Percentiles rank a stretch among this genome's conserved stretches.
These are phyloP conservation scores for Trypanosoma grayi DNA, from an alignment of 208 protist species.

Conservation along the genomic window DNA sequence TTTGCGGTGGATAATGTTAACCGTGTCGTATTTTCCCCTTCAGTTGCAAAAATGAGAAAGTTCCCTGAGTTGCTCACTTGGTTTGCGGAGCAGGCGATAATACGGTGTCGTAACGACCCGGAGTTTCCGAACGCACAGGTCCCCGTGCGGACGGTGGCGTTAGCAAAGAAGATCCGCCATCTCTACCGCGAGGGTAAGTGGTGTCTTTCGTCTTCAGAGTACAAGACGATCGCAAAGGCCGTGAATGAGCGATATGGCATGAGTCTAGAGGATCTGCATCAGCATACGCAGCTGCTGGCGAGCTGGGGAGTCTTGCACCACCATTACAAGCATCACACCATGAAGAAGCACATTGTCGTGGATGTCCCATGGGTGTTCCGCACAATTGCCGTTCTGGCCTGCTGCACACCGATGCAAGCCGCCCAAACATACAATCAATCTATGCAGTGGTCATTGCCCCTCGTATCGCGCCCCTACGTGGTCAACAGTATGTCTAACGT, in stretches of 20 bases:
- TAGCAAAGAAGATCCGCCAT: conserved; percentile 30
- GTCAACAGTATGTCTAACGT: conserved; percentile 11
- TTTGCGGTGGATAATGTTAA: conserved; percentile 72
- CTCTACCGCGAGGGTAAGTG: conserved; percentile 43
- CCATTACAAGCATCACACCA: conserved; percentile 46
- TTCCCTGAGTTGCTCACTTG: conserved; percentile 67
- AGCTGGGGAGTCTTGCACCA: conserved; percentile 66
- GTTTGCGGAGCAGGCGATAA: conserved; percentile 60
- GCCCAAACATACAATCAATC: background rate
- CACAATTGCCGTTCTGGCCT: conserved; percentile 25
- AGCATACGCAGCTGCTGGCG: conserved; percentile 68
- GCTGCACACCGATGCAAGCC: conserved; percentile 1
- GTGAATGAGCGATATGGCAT: conserved; percentile 44
- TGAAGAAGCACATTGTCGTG: conserved; percentile 51
- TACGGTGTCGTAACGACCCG: conserved; percentile 49
- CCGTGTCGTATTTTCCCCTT: conserved; percentile 43
- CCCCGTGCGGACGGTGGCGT: conserved; percentile 37
- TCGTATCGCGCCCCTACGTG: background rate
- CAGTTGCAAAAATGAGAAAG: conserved; percentile 39
- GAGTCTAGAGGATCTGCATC: conserved; percentile 42
- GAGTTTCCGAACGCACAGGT: conserved; percentile 74
- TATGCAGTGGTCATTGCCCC: background rate
- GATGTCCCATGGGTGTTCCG: conserved; percentile 66
- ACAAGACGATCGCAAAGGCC: conserved; percentile 45
- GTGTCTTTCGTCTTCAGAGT: conserved; percentile 54